Percentiles rank a stretch among this genome's conserved stretches.
These are phyloP conservation scores for Cyberlindnera sargentensis DNA, from an alignment of 805 yeast genomes.

Conservation along the genomic window DNA sequence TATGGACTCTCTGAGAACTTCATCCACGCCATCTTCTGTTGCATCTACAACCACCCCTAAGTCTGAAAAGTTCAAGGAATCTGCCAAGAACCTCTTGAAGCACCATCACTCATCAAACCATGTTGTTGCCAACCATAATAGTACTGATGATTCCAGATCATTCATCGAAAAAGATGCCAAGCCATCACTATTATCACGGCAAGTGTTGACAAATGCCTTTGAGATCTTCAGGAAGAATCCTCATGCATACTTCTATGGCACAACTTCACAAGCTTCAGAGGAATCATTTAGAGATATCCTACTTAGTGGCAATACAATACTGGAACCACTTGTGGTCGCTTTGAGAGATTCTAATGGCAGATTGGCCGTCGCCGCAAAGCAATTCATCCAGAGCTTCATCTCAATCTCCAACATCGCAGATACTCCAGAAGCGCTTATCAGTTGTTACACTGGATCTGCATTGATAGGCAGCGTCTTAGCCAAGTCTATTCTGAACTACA, in stretches of 20 bases:
- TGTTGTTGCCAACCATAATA: background rate
- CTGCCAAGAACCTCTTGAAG: slow-evolving; percentile 20
- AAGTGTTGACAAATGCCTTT: slow-evolving; percentile 24
- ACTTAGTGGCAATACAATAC: background rate
- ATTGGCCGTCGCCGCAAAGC: slow-evolving; percentile 29
- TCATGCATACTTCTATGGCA: slow-evolving; percentile 23
- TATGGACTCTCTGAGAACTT: slow-evolving; percentile 9
- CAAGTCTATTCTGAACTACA: slow-evolving; percentile 26
- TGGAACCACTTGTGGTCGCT: slow-evolving; percentile 33
- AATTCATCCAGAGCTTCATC: slow-evolving; percentile 29
- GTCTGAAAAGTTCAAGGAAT: slow-evolving; percentile 20
- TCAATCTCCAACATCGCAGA: slow-evolving; percentile 25
- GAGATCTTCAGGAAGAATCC: slow-evolving; percentile 28
- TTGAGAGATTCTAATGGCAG: slow-evolving; percentile 30
- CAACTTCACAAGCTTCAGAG: background rate
- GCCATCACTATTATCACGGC: slow-evolving; percentile 16
- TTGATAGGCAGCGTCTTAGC: slow-evolving; percentile 32
- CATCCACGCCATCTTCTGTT: slow-evolving; percentile 16
- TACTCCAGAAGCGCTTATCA: slow-evolving; percentile 24
- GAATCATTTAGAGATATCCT: slow-evolving; percentile 6
- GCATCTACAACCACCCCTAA: slow-evolving; percentile 13
- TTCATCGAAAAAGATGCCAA: slow-evolving; percentile 12
- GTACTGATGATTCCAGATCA: slow-evolving; percentile 13
- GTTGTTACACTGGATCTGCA: slow-evolving; percentile 32
- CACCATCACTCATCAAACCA: slow-evolving; percentile 17